A percentile compares a stretch with the other conserved stretches of the same genome.
These are phyloP conservation scores for Cordyceps farinosa DNA, from an alignment of 2,329 filamentous ascomycete species.

Conservation along the genomic window DNA sequence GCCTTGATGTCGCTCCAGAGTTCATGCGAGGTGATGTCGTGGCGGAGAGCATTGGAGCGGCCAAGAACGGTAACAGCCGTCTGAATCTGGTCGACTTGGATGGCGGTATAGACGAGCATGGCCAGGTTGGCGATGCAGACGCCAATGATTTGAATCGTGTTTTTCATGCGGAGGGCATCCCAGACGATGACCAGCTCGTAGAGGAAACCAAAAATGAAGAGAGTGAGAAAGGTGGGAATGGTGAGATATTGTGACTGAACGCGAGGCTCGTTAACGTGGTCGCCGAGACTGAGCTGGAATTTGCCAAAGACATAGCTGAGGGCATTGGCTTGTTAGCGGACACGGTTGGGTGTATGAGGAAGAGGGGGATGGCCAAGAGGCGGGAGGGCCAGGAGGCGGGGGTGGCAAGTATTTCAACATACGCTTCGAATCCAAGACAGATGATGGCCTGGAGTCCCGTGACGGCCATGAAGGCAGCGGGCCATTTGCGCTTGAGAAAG, in stretches of 20 bases:
- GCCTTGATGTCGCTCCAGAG: conserved; percentile 71
- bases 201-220: conserved; percentile 96
- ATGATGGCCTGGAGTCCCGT: conserved; percentile 74
- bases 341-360: background rate
- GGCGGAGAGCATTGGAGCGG: conserved; percentile 41
- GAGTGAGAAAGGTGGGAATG: conserved; percentile 90
- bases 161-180: conserved; percentile 90
- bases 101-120: conserved; percentile 85
- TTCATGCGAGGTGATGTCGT: conserved; percentile 28
- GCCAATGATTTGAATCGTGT: conserved; percentile 97
- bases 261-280: conserved; percentile 36
- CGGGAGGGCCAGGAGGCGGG: background rate
- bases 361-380: background rate
- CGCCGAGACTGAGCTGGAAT: conserved; percentile 64
- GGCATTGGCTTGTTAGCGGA: conserved; percentile 20
- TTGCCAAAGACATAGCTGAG: conserved; percentile 81
- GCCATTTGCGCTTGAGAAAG: conserved; percentile 80
- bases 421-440: conserved; percentile 83
- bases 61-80: conserved; percentile 62
- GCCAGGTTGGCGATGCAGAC: conserved; percentile 90
- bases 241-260: conserved; percentile 58
- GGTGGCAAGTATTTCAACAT: conserved; percentile 36
- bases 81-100: conserved; percentile 87
- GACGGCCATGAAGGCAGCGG: conserved; percentile 76
- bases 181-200: conserved; percentile 88